Evolutionary conservation across 805 yeast genomes (phyloP).

Genomic region (Scheffersomyces amazonensis): DNA sequence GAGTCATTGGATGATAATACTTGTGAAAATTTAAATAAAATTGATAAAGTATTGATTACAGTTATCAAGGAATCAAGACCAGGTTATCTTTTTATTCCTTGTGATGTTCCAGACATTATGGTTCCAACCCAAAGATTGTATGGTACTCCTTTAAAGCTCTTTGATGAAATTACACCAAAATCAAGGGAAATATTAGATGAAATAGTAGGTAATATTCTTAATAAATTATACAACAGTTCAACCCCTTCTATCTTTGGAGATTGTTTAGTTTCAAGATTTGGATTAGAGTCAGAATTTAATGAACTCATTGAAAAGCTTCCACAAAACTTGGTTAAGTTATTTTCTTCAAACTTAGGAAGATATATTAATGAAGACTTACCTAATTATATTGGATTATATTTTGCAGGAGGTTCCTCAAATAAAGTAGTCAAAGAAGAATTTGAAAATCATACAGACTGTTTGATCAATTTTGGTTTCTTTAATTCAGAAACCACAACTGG

Average conservation of each 20-base stretch:
- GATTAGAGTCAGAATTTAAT: slow-evolving; percentile 42
- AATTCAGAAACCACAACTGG: slow-evolving; percentile 31
- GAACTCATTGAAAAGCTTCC: slow-evolving; percentile 47
- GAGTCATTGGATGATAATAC: slow-evolving; percentile 34
- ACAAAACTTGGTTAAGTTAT: slow-evolving; percentile 35
- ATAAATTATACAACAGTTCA: slow-evolving; percentile 47
- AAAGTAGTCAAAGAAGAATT: slow-evolving; percentile 14
- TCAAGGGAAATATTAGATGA: slow-evolving; percentile 13
- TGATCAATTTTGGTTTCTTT: slow-evolving; percentile 68
- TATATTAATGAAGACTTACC: slow-evolving; percentile 70
- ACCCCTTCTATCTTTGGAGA: slow-evolving; percentile 73
- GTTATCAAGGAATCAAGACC: slow-evolving; percentile 66
- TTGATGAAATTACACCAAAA: slow-evolving; percentile 2
- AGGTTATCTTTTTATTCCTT: slow-evolving; percentile 78
- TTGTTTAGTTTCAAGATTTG: slow-evolving; percentile 62
- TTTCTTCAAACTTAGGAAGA: slow-evolving; percentile 66
- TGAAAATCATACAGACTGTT: slow-evolving; percentile 57
- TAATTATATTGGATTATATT: slow-evolving; percentile 69
- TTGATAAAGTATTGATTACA: slow-evolving; percentile 62
- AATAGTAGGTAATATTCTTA: slow-evolving; percentile 38
- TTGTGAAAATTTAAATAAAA: slow-evolving; percentile 47
- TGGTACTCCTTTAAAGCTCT: slow-evolving; percentile 9
- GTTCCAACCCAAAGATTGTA: slow-evolving; percentile 20
- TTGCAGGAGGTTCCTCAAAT: slow-evolving; percentile 48
- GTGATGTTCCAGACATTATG: slow-evolving; percentile 53